Evolutionary conservation across 2,329 filamentous ascomycete species (phyloP).

Genomic region (Monosporascus ibericus): DNA sequence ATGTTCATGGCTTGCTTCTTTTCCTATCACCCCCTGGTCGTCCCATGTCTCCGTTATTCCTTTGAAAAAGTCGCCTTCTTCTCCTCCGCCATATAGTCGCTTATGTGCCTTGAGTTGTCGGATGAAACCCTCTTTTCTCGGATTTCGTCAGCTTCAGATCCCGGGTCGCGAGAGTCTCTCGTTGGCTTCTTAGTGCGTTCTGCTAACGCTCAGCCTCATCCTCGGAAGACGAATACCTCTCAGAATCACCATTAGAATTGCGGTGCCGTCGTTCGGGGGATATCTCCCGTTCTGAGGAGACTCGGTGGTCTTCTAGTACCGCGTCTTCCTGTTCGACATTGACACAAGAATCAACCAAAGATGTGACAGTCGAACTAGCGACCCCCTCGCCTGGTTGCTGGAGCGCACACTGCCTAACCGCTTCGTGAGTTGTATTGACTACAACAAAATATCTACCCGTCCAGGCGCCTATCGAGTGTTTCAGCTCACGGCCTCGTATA

Average conservation of each 20-base stretch:
- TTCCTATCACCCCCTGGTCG: too few species aligned
- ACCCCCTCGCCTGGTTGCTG: neutral
- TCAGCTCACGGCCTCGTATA: constrained; percentile 3
- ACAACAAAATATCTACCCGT: constrained; percentile 3
- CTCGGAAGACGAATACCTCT: neutral
- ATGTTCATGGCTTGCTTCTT: too few species aligned
- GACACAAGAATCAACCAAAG: neutral
- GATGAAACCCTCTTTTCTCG: neutral
- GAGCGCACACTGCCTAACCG: constrained; percentile 1
- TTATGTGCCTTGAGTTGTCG: neutral
- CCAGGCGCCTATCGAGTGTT: constrained; percentile 5
- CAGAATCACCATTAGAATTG: too few species aligned
- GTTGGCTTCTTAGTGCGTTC: too few species aligned
- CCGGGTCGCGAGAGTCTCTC: too few species aligned
- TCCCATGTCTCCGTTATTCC: too few species aligned
- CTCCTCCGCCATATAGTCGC: too few species aligned
- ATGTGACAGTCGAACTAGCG: neutral
- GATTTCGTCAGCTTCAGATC: neutral
- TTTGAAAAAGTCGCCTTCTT: too few species aligned
- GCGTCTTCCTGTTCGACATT: constrained; percentile 1
- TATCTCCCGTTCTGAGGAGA: neutral
- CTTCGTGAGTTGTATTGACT: constrained; percentile 3
- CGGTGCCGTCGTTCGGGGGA: neutral
- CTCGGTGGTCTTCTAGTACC: neutral
- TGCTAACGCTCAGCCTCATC: neutral